A percentile compares a stretch with the other conserved stretches of the same genome.
phyloP scores from a whole-genome alignment of 768 basidiomycete genomes.

The Hemileccinum impolitum region DNA sequence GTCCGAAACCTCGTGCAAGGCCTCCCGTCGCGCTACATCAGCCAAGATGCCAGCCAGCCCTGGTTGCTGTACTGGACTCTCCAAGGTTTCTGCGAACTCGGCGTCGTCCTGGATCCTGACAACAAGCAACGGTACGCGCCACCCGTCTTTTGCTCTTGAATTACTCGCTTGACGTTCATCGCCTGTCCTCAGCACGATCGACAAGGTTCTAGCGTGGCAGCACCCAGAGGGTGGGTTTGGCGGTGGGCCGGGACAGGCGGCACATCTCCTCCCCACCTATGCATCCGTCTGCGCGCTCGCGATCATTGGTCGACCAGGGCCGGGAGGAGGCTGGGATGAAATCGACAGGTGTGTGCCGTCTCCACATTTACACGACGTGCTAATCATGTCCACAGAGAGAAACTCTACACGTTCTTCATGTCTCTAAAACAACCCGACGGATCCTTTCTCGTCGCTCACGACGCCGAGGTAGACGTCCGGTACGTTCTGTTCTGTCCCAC shows the following conservation, averaged over 20 bases:
- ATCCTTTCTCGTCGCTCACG: conserved; percentile 82
- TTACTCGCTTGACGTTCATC: neutral
- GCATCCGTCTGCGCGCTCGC: conserved; percentile 82
- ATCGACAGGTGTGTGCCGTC: conserved; percentile 64
- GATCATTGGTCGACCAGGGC: conserved; percentile 71
- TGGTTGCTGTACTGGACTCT: conserved; percentile 95
- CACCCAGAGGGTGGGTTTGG: conserved; percentile 88
- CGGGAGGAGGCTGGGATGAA: conserved; percentile 79
- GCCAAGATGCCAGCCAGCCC: conserved; percentile 91
- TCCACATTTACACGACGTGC: no score
- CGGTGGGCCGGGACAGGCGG: conserved; percentile 84
- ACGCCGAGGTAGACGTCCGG: conserved; percentile 95
- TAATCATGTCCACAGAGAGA: conserved; percentile 37
- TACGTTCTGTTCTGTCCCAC: conserved; percentile 34
- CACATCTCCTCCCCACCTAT: conserved; percentile 89
- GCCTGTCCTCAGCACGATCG: conserved; percentile 53
- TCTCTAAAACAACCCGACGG: conserved; percentile 90
- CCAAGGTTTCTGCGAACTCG: conserved; percentile 77
- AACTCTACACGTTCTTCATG: conserved; percentile 87
- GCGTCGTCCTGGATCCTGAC: conserved; percentile 72
- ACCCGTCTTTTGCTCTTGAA: neutral
- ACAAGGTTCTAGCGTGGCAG: conserved; percentile 79
- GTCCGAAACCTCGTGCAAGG: conserved; percentile 70
- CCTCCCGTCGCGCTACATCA: conserved; percentile 73
- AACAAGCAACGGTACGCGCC: conserved; percentile 65